phyloP scores from a whole-genome alignment of 2,329 filamentous ascomycete genomes.

The Calonectria fujianensis region DNA sequence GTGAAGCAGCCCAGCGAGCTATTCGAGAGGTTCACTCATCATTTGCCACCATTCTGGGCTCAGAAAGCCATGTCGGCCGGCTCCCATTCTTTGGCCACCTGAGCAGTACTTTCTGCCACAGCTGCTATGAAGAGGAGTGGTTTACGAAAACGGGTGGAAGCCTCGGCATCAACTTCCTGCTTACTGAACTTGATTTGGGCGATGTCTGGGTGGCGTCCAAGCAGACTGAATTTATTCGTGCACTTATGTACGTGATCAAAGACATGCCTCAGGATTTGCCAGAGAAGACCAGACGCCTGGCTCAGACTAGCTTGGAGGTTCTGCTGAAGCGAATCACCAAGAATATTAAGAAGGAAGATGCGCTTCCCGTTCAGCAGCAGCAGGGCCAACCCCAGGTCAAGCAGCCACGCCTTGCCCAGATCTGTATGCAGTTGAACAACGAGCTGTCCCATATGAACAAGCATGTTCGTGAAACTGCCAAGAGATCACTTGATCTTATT shows the following conservation, averaged over 20 bases:
- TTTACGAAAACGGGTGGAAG: slow-evolving; percentile 97
- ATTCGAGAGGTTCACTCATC: slow-evolving; percentile 87
- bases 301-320: slow-evolving; percentile 87
- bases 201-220: slow-evolving; percentile 88
- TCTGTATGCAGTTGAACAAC: slow-evolving; percentile 89
- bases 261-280: slow-evolving; percentile 97
- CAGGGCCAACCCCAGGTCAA: slow-evolving; percentile 68
- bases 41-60: slow-evolving; percentile 86
- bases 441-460: slow-evolving; percentile 97
- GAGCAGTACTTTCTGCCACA: slow-evolving; percentile 90
- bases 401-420: slow-evolving; percentile 79
- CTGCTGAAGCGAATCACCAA: slow-evolving; percentile 87
- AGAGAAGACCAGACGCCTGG: slow-evolving; percentile 88
- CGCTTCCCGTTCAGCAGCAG: slow-evolving; percentile 61
- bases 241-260: slow-evolving; percentile 98
- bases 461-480: slow-evolving; percentile 92
- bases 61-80: slow-evolving; percentile 80
- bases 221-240: slow-evolving; percentile 90
- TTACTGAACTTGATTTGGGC: slow-evolving; percentile 89
- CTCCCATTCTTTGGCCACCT: slow-evolving; percentile 91
- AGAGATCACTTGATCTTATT: slow-evolving; percentile 86
- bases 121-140: slow-evolving; percentile 98
- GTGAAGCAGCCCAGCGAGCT: slow-evolving; percentile 87
- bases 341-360: slow-evolving; percentile 86
- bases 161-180: slow-evolving; percentile 90